Evolutionary conservation across 129 eudicot genomes (phyloP), one percentile per base, ranked within the genome.

Genomic region (Artemisia annua): DNA sequence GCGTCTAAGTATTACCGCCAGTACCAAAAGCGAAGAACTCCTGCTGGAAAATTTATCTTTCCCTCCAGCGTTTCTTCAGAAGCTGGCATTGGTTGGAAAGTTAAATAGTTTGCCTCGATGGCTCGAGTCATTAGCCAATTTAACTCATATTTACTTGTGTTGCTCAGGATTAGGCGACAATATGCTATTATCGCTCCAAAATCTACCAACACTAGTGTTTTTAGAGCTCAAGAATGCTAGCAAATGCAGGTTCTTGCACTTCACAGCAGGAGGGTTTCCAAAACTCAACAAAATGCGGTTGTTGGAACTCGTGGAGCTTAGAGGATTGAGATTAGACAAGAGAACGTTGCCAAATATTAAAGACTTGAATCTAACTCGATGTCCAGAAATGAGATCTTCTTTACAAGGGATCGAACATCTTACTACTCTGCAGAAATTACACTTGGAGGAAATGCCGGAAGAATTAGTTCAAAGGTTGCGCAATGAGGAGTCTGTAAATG

Each of bases 31-130:
- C 20, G 76, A 83, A 71, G 73, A 83, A 60, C 88, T 87, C n/a
- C 30, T 44, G 59, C 69, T 87, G 22, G 88, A 87, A 30, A 39
- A 17, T 65, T 71, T 87, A 63, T 1, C 51, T 28, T 63, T 53
- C 16, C 80, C 91, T 28, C 91, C 91, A 17, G 50, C 77, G n/a
- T 81, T 72, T 80, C 84, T 87, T 48, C 86, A 83, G 83, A 87
- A 83, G 75, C 67, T 83, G 77, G 68, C 61, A 32, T 68, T 87
- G 70, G 71, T 81, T 67, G 91, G 91, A 59, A 16, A 48, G 73
- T 48, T 87, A 77, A 72, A 60, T 43, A 79, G 63, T 63, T 49
- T 81, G 74, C 91, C 91, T 75, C 71, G 50, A 39, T 87, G 91
- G 91, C 22, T 87, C 26, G 77, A 68, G 71, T 71, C 82, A 7